These are phyloP conservation scores for Gossypium thurberi DNA, from an alignment of 345 rosid genomes.

Conservation along the genomic window DNA sequence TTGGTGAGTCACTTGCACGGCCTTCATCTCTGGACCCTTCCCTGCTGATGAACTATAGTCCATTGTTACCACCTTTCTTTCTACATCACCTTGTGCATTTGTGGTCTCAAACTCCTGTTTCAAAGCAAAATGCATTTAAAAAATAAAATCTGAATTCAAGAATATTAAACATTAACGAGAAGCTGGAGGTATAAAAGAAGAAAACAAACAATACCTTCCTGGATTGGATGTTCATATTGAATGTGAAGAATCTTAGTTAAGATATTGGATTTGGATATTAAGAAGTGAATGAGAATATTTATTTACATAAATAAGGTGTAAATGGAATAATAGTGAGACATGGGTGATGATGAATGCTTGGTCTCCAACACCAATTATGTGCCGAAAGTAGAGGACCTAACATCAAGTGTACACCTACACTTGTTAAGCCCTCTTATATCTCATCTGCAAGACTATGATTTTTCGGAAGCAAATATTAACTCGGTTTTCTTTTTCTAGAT, in stretches of 20 bases:
- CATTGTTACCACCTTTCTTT: background rate
- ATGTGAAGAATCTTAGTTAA: background rate
- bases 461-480: too few species aligned
- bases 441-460: too few species aligned
- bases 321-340: background rate
- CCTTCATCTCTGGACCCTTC: constrained; percentile 38
- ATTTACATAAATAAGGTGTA: background rate
- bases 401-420: constrained; percentile 15
- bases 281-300: background rate
- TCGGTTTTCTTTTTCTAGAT: too few species aligned
- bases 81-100: background rate
- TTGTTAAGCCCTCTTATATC: background rate
- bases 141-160: background rate
- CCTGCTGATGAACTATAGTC: constrained; percentile 40
- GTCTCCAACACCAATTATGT: constrained; percentile 15
- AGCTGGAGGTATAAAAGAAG: background rate
- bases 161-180: background rate
- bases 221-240: constrained; percentile 24
- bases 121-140: background rate
- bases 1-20: constrained; percentile 44
- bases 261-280: background rate
- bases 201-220: constrained; percentile 19
- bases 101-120: background rate
- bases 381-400: constrained; percentile 19
- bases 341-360: constrained; percentile 5